Base-by-base conservation (phyloP, 1,284 basidiomycete genomes). In the Agaricales sp. region DNA sequence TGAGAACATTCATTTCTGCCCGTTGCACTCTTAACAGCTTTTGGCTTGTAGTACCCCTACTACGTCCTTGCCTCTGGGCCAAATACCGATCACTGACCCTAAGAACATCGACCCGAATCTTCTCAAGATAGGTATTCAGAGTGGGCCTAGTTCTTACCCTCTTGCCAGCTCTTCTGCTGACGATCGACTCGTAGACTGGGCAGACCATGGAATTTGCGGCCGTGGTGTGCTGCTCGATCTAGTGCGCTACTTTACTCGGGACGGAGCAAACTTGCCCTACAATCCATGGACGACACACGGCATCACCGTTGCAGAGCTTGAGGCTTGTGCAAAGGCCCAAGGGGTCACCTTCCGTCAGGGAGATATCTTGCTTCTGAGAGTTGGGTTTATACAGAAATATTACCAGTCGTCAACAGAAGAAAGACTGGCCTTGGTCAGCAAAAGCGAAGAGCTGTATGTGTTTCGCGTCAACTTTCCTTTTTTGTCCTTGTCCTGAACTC, bases 151-250 rank as follows among this genome's bases (percentile, higher is more conserved):
- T 48, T 35, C 45, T 19, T 21, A 44, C 44, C 25, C 26, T 18
- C 45, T 38, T 47, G 20, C 48, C 50, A 53, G 45, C 51, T 24
- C 48, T 12, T 41, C 19, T 16, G 43, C 8, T 11, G 37, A 21
- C 21, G 13, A n/a, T 8, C 45, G n/a, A 3, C 43, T n/a, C 14
- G 4, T 50, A 84, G 82, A 84, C 58, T 84, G 80, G 78, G 80
- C 84, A 0, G 70, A 77, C 23, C 84, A 87, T 55, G 84, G 84
- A 1, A 87, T 86, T 49, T 81, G 78, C 49, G 82, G 83, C 0
- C 73, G 84, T 2, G 84, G 80, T 16, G 79, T 87, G 35, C 61
- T 87, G 14, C 67, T 87, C 24, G 84, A 87, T 60, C 63, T 86
- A 12, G 78, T 83, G 43, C 61, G 66, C 13, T 76, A 73, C 61